Conservation (phyloP, 352 stramenopile species). For the Globisporangium nodosum region DNA sequence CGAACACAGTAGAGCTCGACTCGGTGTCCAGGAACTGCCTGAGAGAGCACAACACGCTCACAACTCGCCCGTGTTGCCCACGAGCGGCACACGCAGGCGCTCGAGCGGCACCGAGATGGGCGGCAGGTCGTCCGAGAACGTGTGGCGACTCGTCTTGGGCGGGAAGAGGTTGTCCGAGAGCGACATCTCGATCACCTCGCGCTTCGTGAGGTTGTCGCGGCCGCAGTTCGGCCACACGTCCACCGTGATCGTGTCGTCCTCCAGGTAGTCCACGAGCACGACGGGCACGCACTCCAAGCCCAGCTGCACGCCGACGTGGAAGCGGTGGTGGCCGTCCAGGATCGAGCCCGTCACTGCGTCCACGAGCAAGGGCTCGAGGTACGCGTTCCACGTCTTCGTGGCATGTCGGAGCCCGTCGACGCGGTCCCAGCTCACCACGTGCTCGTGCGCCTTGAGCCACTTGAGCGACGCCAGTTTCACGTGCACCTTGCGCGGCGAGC, state of each 20-base stretch:
- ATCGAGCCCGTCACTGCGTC: slow-evolving; percentile 70
- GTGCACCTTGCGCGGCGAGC: slow-evolving; percentile 52
- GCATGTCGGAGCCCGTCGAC: slow-evolving; percentile 76
- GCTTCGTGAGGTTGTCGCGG: slow-evolving; percentile 74
- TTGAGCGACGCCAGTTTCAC: slow-evolving; percentile 53
- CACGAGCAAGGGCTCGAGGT: slow-evolving; percentile 80
- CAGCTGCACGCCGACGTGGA: slow-evolving; percentile 72
- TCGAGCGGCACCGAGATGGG: slow-evolving; percentile 76
- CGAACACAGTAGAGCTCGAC: not conserved
- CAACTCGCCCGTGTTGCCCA: slow-evolving; percentile 26
- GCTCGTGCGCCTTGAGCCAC: slow-evolving; percentile 83
- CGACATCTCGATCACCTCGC: slow-evolving; percentile 80
- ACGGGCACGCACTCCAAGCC: slow-evolving; percentile 61
- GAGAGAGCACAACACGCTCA: slow-evolving; percentile 8
- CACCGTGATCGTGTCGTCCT: slow-evolving; percentile 76
- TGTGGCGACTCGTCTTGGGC: slow-evolving; percentile 83
- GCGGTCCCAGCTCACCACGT: slow-evolving; percentile 81
- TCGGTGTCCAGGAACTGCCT: too few species aligned
- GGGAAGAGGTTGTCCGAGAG: slow-evolving; percentile 80
- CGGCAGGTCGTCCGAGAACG: slow-evolving; percentile 77
- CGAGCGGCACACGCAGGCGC: slow-evolving; percentile 40
- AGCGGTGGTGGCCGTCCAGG: slow-evolving; percentile 80
- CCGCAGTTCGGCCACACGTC: slow-evolving; percentile 85
- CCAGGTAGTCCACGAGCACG: slow-evolving; percentile 81
- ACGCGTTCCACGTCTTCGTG: slow-evolving; percentile 73